Percentiles rank a stretch among this genome's conserved stretches.
Conservation (phyloP, 2,329 filamentous ascomycete genomes). For the Aspergillus eucalypticola region DNA sequence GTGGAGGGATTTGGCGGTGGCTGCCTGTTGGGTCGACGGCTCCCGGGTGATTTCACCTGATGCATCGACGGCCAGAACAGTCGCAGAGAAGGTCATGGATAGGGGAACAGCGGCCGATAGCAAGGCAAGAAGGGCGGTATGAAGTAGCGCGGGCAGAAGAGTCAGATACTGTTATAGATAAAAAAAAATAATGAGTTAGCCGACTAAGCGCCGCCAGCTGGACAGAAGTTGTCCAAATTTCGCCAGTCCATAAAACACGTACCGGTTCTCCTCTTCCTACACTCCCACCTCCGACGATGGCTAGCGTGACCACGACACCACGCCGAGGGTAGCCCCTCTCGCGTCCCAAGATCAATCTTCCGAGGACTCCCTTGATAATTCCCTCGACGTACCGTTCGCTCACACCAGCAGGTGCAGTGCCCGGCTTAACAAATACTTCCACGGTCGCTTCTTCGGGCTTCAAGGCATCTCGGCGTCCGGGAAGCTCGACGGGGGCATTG, state of each 20-base stretch:
- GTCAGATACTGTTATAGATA: slow-evolving; percentile 68
- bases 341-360: slow-evolving; percentile 44
- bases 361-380: slow-evolving; percentile 40
- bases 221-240: background rate
- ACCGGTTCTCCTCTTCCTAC: slow-evolving; percentile 42
- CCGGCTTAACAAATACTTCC: slow-evolving; percentile 86
- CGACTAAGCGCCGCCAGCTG: slow-evolving; percentile 1
- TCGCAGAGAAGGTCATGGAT: slow-evolving; percentile 68
- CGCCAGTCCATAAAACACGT: slow-evolving; percentile 16
- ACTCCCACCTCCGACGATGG: slow-evolving; percentile 40
- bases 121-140: slow-evolving; percentile 75
- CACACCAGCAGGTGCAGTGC: slow-evolving; percentile 80
- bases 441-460: slow-evolving; percentile 86
- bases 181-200: slow-evolving; percentile 11
- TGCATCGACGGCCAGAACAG: slow-evolving; percentile 60
- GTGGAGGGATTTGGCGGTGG: slow-evolving; percentile 70
- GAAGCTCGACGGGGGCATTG: slow-evolving; percentile 90
- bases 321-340: slow-evolving; percentile 44
- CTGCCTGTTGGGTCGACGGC: slow-evolving; percentile 64
- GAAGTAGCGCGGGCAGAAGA: slow-evolving; percentile 77
- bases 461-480: slow-evolving; percentile 72
- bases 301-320: slow-evolving; percentile 46
- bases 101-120: slow-evolving; percentile 82
- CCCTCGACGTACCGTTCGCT: slow-evolving; percentile 80
- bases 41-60: slow-evolving; percentile 53